Base-by-base conservation (phyloP, 768 basidiomycete genomes). In the Obba rivulosa region DNA sequence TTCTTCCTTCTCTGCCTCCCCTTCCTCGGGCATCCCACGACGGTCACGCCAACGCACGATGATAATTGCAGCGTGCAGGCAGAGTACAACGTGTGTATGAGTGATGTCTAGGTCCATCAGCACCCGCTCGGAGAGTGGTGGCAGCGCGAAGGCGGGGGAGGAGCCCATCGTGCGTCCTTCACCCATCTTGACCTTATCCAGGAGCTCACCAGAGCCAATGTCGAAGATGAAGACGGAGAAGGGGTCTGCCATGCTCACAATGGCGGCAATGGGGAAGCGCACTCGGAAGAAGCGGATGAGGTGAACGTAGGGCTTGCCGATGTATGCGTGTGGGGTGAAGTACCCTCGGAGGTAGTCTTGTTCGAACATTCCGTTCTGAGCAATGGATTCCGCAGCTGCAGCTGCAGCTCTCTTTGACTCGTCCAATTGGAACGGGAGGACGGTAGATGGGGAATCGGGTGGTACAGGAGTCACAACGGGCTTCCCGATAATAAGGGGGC, bases 251-350 rank as follows among this genome's bases (percentile, higher is more conserved):
- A 35, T 43, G 34, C 49, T 46, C 14, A 52, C 41, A 20, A 50
- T 39, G 1, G 51, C 52, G n/a, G 56, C 44, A 23, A 53, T 35
- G 7, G 57, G 56, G 21, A 43, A 53, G 14, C 28, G 37, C 22
- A 56, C 17, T n/a, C 55, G 50, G 43, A 45, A 47, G 36, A 52
- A 38, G 37, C 53, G 55, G 22, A 56, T 40, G 13, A 46, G 41
- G 20, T 50, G 48, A 22, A 55, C 41, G 34, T 44, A 48, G 11
- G 52, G 46, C 17, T 41, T 40, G 21, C 51, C 54, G 41, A 61
- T 35, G 54, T 53, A 59, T 10, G 52, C 57, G 37, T 61, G 57
- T 2, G 60, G 60, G 11, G 51, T 24, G 47, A 54, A 59, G 11
- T 50, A 43, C 2, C 57, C 55, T 13, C 60, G 55, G 14, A 50